Percentiles rank a stretch among this genome's conserved stretches.
Evolutionary conservation across 345 rosid genomes (phyloP).

Genomic region (Hibiscus mutabilis): DNA sequence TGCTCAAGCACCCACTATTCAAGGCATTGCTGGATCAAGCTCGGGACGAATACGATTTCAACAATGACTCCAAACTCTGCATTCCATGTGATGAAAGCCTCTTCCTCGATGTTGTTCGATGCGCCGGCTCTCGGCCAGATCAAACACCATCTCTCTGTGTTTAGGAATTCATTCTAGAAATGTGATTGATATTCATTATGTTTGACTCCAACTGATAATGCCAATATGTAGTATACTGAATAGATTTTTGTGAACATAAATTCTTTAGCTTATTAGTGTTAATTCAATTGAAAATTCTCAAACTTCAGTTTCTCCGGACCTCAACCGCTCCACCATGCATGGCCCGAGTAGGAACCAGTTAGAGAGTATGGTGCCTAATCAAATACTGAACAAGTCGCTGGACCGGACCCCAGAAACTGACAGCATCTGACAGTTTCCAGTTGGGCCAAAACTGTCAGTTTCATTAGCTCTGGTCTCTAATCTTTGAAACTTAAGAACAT

Average conservation of each 20-base stretch:
- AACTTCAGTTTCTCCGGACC: no score
- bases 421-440: background rate
- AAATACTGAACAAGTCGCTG: background rate
- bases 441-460: background rate
- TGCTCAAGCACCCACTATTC: constrained; percentile 75
- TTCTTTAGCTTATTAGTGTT: constrained; percentile 16
- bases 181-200: constrained; percentile 28
- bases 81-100: constrained; percentile 71
- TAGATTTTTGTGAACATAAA: constrained; percentile 32
- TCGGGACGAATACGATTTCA: constrained; percentile 59
- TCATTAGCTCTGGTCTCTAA: background rate
- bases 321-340: background rate
- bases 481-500: background rate
- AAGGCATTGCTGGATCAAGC: constrained; percentile 72
- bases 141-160: constrained; percentile 30
- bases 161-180: constrained; percentile 18
- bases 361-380: background rate
- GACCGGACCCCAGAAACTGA: no score
- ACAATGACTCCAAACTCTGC: constrained; percentile 52
- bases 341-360: background rate
- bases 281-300: background rate
- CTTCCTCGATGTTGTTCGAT: constrained; percentile 60
- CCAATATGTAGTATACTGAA: constrained; percentile 25
- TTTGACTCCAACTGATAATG: constrained; percentile 20
- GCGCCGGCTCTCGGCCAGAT: constrained; percentile 39